These are phyloP conservation scores for Lasiodiplodia hormozganensis DNA, from an alignment of 2,329 filamentous ascomycete genomes.

Conservation along the genomic window DNA sequence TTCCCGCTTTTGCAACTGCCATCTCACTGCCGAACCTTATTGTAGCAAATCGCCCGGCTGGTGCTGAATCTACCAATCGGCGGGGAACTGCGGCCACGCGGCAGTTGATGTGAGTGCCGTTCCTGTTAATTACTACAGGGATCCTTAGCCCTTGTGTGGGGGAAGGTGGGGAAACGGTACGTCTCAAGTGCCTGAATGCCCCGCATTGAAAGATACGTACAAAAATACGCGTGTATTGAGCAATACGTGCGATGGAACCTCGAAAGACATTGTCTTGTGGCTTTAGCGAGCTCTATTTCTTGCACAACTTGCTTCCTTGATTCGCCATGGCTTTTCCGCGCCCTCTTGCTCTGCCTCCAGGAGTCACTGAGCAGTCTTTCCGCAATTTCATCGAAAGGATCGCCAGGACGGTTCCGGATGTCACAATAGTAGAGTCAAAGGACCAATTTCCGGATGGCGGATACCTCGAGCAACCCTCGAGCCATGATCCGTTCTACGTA, in stretches of 20 bases:
- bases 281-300: not conserved
- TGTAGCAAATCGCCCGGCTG: conserved; percentile 9
- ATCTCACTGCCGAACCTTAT: not conserved
- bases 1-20: not conserved
- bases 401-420: conserved; percentile 20
- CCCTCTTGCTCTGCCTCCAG: conserved; percentile 24
- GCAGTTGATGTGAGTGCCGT: not conserved
- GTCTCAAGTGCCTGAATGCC: not conserved
- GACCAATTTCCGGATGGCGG: conserved; percentile 33
- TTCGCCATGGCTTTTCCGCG: not conserved
- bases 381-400: conserved; percentile 11
- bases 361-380: conserved; percentile 2
- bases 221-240: not conserved
- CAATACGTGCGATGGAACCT: not conserved
- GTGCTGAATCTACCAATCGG: not conserved
- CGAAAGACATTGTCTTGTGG: not conserved
- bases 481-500: conserved; percentile 53
- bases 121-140: not conserved
- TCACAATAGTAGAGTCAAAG: conserved; percentile 29
- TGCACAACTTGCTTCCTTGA: not conserved
- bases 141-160: not conserved
- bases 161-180: conserved; percentile 12
- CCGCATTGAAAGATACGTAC: not conserved
- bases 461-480: conserved; percentile 32
- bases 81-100: not conserved